Evolutionary conservation across 2,329 filamentous ascomycete genomes (phyloP), one percentile per base, ranked within the genome.

Genomic region (Apiospora rasikravindrae): DNA sequence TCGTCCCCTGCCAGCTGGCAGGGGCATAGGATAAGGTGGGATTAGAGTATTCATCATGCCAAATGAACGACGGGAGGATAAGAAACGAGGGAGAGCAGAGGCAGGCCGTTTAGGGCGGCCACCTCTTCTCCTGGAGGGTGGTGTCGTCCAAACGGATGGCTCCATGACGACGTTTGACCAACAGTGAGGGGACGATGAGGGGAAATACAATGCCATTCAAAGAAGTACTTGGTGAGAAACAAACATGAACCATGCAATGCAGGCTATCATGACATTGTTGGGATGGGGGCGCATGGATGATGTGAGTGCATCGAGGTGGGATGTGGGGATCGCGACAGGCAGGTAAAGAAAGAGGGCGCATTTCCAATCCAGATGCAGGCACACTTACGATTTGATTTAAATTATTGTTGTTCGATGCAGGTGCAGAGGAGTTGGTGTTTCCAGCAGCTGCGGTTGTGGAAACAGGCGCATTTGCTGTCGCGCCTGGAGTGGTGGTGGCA

Each of bases 301-400:
- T 37, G 19, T 14, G 13, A 33, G 26, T 57, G 26, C 26, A 33
- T 40, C n/a, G 14, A 7, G 19, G 33, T 64, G 40, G 29, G 19
- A 64, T 64, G 22, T 14, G 57, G 10, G 22, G 29, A 7, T 24
- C 19, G 40, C 13, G 33, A 19, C 11, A 37, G 8, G 33, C 19
- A 64, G 22, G 57, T 61, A 64, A 40, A 2, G 19, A 64, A 40
- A 2, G 19, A n/a, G 33, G 19, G 51, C 24, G 3, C 14, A 64
- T 13, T 22, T 24, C 22, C 4, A 57, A 13, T 19, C 14, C 5
- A 57, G 29, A 29, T 57, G 26, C 26, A 57, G 26, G 16, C 6
- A 3, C 42, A 85, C 95, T 89, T 88, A 98, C 96, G 83, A 98
- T 98, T 77, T 98, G 95, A 78, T 98, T 98, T 1, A 98, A 83